Evolutionary conservation across 1,284 basidiomycete genomes (phyloP), one percentile per base, ranked within the genome.

Genomic region (Austroboletus olivaceoglutinosus): DNA sequence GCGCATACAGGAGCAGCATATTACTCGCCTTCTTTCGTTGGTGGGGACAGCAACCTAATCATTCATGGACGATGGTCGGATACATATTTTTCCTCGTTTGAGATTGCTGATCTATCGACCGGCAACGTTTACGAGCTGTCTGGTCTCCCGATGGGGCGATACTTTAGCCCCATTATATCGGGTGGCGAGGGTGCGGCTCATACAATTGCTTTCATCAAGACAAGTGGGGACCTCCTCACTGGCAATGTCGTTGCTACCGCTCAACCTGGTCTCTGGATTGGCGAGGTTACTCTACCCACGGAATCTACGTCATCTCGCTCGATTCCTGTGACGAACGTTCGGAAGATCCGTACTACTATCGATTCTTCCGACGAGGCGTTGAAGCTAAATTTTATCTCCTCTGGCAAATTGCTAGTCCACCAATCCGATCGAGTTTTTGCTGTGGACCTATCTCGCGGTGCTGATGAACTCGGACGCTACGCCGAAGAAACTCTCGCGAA

Each of bases 41-140:
- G 75, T 33, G 74, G 73, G 12, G 65, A 70, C 13, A 69, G 68
- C 8, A 63, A 82, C 44, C 62, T 84, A 12, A 68, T 86, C 19
- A 60, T 89, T 13, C 85, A 87, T 43, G 77, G 78, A 9, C 78
- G 82, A 18, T 89, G 86, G 85, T 86, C 85, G 0, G 76, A 87
- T 58, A 70, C 70, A 4, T 64, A 75, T 51, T 85, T 86, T 62
- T 80, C 83, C 2, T 74, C 78, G 7, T 78, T 89, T 55, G 86
- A 89, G 65, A 55, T 89, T 29, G 80, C 83, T 4, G 73, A 86
- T 59, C 50, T 85, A 7, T 62, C 64, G 9, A 70, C 75, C 3
- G 74, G 72, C 3, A 58, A 60, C 6, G 75, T 74, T 0, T 75
- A 77, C 58, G 76, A 81, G 49, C 51, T 88, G 23, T 66, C 65